Base-by-base conservation (phyloP, 768 basidiomycete genomes). In the Tylopilus felleus region DNA sequence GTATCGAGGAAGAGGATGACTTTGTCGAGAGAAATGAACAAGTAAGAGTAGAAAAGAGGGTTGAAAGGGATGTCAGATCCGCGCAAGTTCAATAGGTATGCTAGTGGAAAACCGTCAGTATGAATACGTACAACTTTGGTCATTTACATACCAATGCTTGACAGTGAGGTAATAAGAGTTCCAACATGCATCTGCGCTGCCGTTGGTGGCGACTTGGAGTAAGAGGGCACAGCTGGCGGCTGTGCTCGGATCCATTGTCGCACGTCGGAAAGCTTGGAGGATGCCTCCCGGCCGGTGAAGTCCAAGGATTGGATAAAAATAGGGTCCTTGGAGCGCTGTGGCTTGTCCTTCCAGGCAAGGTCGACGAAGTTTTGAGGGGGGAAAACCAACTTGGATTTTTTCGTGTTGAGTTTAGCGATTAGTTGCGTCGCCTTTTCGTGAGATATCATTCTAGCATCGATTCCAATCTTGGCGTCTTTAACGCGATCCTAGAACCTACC, bases 41-140 rank as follows among this genome's bases (percentile, higher is more conserved):
- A 72, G 65, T 96, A 98, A 0, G 89, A 81, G 48, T 88, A 89
- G 74, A 97, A 96, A 9, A 98, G 80, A 0, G 96, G 96, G 66
- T 92, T 94, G 76, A 84, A 91, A 0, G 92, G 91, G 44, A 98
- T 86, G 63, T 98, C 95, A 3, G 82, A 80, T 33, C 94, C 95
- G 46, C 96, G 87, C 50, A 95, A 74, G 65, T 98, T 98, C 31
- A 98, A 75, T 3, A 90, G 63, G 75, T 92, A 97, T 0, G 96
- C 96, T 83, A 72, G 28, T 22, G 42, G 29, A 29, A 52, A 48
- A 35, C 29, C 62, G 45, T 55, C 29, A 59, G 31, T 21, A 23
- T 23, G 16, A 23, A 5, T 16, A 43, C 38, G 12, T 38, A 42
- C 44, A 36, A 29, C 33, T 46, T 12, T 8, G 22, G 10, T 40